These are phyloP conservation scores for Penicillium brevicompactum DNA, from an alignment of 2,329 filamentous ascomycete species.

Conservation along the genomic window DNA sequence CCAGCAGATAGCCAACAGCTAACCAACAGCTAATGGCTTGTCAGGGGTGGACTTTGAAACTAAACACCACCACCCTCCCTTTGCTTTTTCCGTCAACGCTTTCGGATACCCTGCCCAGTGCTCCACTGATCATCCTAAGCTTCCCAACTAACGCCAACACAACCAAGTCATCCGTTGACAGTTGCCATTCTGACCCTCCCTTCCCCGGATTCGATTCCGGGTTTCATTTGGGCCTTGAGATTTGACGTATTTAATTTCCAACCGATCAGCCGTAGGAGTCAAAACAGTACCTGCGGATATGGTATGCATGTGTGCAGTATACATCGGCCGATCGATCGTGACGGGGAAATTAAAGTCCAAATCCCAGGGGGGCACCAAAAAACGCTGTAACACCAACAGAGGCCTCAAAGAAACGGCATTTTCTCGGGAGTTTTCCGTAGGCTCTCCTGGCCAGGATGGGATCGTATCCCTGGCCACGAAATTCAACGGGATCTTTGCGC, in stretches of 20 bases:
- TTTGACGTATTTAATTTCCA: not conserved
- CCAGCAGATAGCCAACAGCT: not conserved
- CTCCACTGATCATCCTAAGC: constrained; percentile 2
- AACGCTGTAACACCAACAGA: not conserved
- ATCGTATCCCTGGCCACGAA: constrained; percentile 2
- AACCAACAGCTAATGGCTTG: not conserved
- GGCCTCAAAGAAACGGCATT: constrained; percentile 1
- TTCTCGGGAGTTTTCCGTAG: not conserved
- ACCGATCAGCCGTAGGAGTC: not conserved
- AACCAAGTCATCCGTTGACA: not conserved
- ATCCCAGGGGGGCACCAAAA: not conserved
- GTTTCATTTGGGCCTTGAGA: not conserved
- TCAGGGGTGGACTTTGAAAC: constrained; percentile 7
- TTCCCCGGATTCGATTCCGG: constrained; percentile 14
- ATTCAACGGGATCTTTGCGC: constrained; percentile 13
- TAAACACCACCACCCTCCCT: constrained; percentile 4
- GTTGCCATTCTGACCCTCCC: constrained; percentile 7
- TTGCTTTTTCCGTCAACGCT: not conserved
- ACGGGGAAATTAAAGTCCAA: not conserved
- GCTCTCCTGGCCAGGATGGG: not conserved
- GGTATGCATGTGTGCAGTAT: constrained; percentile 13
- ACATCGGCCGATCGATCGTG: constrained; percentile 3
- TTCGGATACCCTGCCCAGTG: not conserved
- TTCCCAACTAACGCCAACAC: constrained; percentile 1
- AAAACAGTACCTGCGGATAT: not conserved